Evolutionary conservation across 257 asterid species (phyloP).

Genomic region (Fraxinus pennsylvanica): DNA sequence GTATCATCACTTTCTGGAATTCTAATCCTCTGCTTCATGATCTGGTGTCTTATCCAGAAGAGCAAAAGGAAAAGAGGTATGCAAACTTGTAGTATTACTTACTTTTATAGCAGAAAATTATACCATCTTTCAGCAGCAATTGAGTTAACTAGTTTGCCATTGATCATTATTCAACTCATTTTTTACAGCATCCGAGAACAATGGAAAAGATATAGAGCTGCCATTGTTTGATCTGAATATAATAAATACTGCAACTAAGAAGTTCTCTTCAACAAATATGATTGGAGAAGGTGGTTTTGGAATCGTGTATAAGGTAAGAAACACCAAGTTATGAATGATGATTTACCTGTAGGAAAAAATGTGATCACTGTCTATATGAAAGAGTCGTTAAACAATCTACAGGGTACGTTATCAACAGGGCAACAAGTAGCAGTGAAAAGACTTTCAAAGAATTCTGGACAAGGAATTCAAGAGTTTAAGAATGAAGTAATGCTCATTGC

Average conservation of each 20-base stretch:
- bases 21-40: neutral
- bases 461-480: conserved; percentile 24
- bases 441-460: conserved; percentile 28
- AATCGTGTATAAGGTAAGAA: neutral
- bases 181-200: neutral
- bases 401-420: conserved; percentile 22
- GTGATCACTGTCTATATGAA: neutral
- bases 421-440: conserved; percentile 26
- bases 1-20: neutral
- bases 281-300: neutral
- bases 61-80: conserved; percentile 14
- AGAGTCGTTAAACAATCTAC: neutral
- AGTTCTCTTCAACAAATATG: neutral
- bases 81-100: neutral
- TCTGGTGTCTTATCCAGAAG: neutral
- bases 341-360: neutral
- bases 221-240: neutral
- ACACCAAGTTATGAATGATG: no score
- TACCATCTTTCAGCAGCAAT: neutral
- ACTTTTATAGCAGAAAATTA: neutral
- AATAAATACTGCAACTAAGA: neutral
- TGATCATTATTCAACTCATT: neutral
- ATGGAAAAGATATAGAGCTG: neutral
- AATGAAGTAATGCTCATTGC: conserved; percentile 23
- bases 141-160: no score